Evolutionary conservation across 2,329 filamentous ascomycete species (phyloP), one percentile per base, ranked within the genome.

Genomic region (Helotiales sp.): DNA sequence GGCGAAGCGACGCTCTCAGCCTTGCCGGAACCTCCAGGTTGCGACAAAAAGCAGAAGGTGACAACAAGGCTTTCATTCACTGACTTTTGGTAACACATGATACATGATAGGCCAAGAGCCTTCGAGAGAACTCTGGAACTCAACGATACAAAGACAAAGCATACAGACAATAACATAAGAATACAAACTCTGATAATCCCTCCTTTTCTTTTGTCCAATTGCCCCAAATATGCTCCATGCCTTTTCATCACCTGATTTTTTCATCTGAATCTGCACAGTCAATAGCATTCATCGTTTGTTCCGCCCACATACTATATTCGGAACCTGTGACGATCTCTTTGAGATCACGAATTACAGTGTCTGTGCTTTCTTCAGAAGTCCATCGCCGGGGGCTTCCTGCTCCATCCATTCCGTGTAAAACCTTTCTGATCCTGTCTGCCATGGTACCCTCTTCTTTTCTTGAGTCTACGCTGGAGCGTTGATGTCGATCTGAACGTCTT

Each of bases 261-360:
- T 63, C n/a, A 13, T 28, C 52, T 40, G 15, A 49, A 30, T 65
- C 43, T 24, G 15, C 13, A 45, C 13, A 54, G 30, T 43, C 28
- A 40, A 37, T 63, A 10, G 32, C 32, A 28, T 63, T 40, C 45
- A 40, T 52, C 28, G 61, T 45, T 11, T 45, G 22, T 20, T 61
- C 49, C 32, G 7, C 52, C 66, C 64, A 69, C 22, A 52, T 47
- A 43, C 58, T 70, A 58, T 64, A 66, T 6, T 69, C 70, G 15
- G 61, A 69, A 8, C 59, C 69, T 17, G 40, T 59, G 17, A 58
- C 43, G 32, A 62, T 30, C 1, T 61, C 54, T 37, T 60, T 10
- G 20, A 55, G 28, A 43, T 68, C 72, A 13, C 65, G 67, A 37
- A 74, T 59, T n/a, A 75, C 70, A 8, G 73, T 75, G n/a, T 67